Conservation (phyloP, 441 rosid species). For the Macaranga tanarius region DNA sequence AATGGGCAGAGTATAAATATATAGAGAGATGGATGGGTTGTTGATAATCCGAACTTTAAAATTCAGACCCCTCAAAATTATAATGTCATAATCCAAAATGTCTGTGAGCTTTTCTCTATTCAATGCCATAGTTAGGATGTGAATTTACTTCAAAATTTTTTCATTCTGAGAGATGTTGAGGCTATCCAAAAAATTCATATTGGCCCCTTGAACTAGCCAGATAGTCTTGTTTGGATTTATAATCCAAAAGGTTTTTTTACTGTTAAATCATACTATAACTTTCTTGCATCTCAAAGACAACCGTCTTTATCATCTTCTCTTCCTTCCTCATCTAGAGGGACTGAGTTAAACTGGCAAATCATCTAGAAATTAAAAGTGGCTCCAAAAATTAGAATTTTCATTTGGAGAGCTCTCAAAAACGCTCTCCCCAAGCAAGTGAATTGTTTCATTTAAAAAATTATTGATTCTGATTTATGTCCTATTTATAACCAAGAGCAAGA, state of each 20-base stretch:
- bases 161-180: not conserved
- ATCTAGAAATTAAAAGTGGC: not conserved
- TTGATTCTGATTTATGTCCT: not conserved
- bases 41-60: no score
- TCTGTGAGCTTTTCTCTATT: no score
- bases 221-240: no score
- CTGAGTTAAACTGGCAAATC: not conserved
- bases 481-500: not conserved
- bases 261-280: not conserved
- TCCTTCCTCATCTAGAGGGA: not conserved
- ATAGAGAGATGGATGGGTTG: no score
- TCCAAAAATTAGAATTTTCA: not conserved
- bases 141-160: no score
- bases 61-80: no score
- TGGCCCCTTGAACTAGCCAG: no score
- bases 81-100: no score
- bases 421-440: not conserved
- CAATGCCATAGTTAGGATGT: no score
- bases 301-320: not conserved
- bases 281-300: not conserved
- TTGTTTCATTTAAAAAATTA: not conserved
- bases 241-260: not conserved
- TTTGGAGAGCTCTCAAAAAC: not conserved
- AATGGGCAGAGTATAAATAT: no score
- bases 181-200: not conserved